Percentiles rank a stretch among this genome's conserved stretches.
Evolutionary conservation across 78 protist species (phyloP).

Genomic region (Dictyostelium purpureum): DNA sequence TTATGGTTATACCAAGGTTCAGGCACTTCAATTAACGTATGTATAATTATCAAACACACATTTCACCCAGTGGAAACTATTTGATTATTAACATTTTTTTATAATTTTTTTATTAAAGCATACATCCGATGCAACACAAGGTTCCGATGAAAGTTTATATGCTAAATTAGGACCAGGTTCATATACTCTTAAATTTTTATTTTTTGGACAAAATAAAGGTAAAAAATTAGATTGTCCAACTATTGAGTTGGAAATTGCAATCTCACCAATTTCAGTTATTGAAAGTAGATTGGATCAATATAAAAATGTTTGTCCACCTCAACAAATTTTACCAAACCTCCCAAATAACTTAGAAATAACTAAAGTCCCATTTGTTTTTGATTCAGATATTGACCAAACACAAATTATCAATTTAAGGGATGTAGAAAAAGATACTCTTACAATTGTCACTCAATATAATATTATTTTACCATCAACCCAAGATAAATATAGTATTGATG

Average conservation of each 20-base stretch:
- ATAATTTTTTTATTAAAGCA: not conserved
- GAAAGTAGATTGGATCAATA: not conserved
- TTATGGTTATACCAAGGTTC: slow-evolving; percentile 47
- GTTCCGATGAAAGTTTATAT: slow-evolving; percentile 33
- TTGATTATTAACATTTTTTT: not conserved
- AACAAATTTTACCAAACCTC: not conserved
- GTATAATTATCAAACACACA: not conserved
- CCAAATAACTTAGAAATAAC: not conserved
- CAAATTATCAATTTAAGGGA: no score
- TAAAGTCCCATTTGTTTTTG: not conserved
- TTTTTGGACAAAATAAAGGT: slow-evolving; percentile 21
- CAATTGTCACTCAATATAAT: no score
- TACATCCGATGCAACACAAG: slow-evolving; percentile 50
- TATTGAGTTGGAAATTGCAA: slow-evolving; percentile 23
- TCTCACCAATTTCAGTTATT: slow-evolving; percentile 40
- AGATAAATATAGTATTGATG: slow-evolving; percentile 56
- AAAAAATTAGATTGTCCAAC: slow-evolving; percentile 33
- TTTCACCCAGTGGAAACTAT: not conserved
- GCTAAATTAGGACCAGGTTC: slow-evolving; percentile 11
- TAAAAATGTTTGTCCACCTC: slow-evolving; percentile 18
- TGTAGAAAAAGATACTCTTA: no score
- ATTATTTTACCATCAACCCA: no score
- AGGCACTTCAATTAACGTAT: not conserved
- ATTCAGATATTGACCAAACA: slow-evolving; percentile 48
- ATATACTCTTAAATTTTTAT: slow-evolving; percentile 27